A percentile compares a stretch with the other conserved stretches of the same genome.
These are phyloP conservation scores for Castanea sativa DNA, from an alignment of 306 rosid species.

Conservation along the genomic window DNA sequence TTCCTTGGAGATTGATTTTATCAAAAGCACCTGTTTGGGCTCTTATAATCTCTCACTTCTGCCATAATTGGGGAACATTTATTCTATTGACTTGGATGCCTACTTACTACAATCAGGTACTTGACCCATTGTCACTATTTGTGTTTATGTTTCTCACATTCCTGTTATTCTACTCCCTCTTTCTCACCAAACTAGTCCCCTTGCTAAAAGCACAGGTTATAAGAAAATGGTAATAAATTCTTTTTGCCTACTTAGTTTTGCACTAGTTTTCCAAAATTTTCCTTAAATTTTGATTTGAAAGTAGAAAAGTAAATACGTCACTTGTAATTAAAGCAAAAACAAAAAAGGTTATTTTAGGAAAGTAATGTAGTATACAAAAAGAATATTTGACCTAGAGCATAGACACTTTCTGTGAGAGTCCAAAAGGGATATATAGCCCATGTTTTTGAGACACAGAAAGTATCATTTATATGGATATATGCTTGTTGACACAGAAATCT, in stretches of 20 bases:
- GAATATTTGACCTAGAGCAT: too few relatives aligned
- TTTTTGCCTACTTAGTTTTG: not conserved
- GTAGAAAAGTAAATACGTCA: too few relatives aligned
- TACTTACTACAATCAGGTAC: constrained; percentile 96
- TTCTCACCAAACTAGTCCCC: too few relatives aligned
- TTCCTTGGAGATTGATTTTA: constrained; percentile 91
- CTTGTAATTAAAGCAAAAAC: too few relatives aligned
- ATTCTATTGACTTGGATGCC: constrained; percentile 99
- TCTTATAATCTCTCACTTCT: constrained; percentile 84
- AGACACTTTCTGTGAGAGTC: too few relatives aligned
- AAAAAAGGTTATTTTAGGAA: too few relatives aligned
- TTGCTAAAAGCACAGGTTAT: too few relatives aligned
- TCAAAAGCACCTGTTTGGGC: constrained; percentile 99
- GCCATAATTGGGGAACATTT: constrained; percentile 98
- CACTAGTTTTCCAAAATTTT: not conserved
- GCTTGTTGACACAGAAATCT: not conserved
- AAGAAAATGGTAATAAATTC: too few relatives aligned
- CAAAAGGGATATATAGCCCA: too few relatives aligned
- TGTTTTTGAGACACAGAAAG: too few relatives aligned
- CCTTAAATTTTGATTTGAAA: constrained; percentile 3
- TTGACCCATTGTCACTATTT: not conserved
- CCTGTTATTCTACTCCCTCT: not conserved
- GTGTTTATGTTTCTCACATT: not conserved
- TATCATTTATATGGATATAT: not conserved
- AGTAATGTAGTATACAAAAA: too few relatives aligned